Percentiles rank a stretch among this genome's conserved stretches.
These are phyloP conservation scores for Cystobasidium slooffiae DNA, from an alignment of 1,284 basidiomycete genomes.

Conservation along the genomic window DNA sequence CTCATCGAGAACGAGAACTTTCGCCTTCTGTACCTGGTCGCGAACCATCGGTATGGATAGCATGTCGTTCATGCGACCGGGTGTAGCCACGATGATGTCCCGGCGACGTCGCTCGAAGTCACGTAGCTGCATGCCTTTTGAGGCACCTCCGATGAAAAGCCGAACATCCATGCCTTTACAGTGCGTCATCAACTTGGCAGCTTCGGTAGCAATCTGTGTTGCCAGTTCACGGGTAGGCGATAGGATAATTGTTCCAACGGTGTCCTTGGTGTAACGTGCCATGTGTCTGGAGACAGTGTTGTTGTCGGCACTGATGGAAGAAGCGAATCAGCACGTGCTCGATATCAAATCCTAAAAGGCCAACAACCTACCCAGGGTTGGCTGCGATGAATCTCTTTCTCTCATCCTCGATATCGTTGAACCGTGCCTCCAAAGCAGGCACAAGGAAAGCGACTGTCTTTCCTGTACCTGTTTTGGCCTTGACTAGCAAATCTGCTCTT, in stretches of 20 bases:
- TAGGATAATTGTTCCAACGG: slow-evolving; percentile 79
- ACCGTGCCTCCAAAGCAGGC: slow-evolving; percentile 71
- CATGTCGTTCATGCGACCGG: slow-evolving; percentile 84
- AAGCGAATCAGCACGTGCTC: not conserved
- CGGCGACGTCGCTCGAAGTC: slow-evolving; percentile 69
- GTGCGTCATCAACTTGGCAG: slow-evolving; percentile 69
- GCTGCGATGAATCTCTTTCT: slow-evolving; percentile 52
- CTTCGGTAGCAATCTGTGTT: slow-evolving; percentile 89
- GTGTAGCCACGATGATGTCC: slow-evolving; percentile 91
- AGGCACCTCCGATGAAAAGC: slow-evolving; percentile 79
- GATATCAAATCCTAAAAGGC: not conserved
- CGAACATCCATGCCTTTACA: slow-evolving; percentile 72
- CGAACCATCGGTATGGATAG: slow-evolving; percentile 68
- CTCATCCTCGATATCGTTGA: slow-evolving; percentile 50
- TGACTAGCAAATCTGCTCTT: slow-evolving; percentile 62
- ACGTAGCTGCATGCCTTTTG: slow-evolving; percentile 69
- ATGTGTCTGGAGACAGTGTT: slow-evolving; percentile 45
- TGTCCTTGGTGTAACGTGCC: slow-evolving; percentile 52
- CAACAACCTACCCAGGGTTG: slow-evolving; percentile 52
- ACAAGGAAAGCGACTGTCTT: slow-evolving; percentile 91
- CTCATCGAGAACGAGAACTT: slow-evolving; percentile 85
- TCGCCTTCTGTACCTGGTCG: slow-evolving; percentile 64
- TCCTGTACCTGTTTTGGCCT: slow-evolving; percentile 90
- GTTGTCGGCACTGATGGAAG: slow-evolving; percentile 27
- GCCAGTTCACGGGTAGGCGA: slow-evolving; percentile 94